A percentile compares a stretch with the other conserved stretches of the same genome.
Conservation (phyloP, 2,329 filamentous ascomycete genomes). For the Acephala macrosclerotiorum region DNA sequence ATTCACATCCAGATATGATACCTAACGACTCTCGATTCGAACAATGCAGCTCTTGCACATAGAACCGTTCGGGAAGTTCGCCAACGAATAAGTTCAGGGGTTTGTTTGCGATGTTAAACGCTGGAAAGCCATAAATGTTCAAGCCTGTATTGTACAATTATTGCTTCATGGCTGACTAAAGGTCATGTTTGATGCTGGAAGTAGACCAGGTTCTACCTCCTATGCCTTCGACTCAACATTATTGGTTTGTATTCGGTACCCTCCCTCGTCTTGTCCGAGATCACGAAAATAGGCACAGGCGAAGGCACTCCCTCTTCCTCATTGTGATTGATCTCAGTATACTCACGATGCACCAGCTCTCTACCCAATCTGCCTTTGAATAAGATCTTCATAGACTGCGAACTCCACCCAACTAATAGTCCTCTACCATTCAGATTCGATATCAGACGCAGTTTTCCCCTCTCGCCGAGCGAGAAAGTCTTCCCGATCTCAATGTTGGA, state of each 20-base stretch:
- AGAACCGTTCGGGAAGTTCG: too few relatives aligned
- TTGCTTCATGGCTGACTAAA: too few relatives aligned
- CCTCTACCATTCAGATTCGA: background rate
- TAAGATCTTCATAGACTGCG: background rate
- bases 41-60: too few relatives aligned
- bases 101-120: too few relatives aligned
- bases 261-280: conserved; percentile 8
- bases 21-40: too few relatives aligned
- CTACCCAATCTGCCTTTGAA: background rate
- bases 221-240: background rate
- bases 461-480: conserved; percentile 6
- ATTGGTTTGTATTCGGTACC: background rate
- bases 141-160: too few relatives aligned
- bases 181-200: too few relatives aligned
- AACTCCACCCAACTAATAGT: conserved; percentile 10
- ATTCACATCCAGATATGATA: too few relatives aligned
- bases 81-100: too few relatives aligned
- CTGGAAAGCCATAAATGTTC: too few relatives aligned
- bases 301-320: background rate
- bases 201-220: background rate
- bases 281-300: conserved; percentile 16
- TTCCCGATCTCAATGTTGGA: background rate
- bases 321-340: conserved; percentile 15
- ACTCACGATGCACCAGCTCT: conserved; percentile 13
- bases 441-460: conserved; percentile 7